Conservation (phyloP, 305 asterid genomes). For the Fraxinus baroniana region DNA sequence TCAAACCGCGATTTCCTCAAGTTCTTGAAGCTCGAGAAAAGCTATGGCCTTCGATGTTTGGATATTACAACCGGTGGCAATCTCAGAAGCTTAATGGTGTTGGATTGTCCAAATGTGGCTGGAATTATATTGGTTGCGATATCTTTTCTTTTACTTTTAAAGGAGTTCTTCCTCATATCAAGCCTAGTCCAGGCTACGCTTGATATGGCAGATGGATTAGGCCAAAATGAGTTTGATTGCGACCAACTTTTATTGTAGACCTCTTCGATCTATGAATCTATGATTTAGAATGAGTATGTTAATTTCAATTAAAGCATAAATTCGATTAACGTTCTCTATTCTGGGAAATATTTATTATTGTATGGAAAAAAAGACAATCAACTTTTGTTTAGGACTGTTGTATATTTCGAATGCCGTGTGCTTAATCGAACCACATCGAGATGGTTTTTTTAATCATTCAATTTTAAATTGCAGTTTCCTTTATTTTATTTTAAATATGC, state of each 20-base stretch:
- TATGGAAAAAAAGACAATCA: no score
- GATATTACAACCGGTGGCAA: neutral
- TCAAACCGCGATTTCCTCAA: neutral
- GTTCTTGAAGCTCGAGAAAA: neutral
- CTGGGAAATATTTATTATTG: no score
- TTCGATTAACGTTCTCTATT: no score
- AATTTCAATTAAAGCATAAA: no score
- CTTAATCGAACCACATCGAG: no score
- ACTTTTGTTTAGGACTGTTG: no score
- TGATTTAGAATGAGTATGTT: no score
- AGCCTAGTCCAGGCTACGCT: neutral
- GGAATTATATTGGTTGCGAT: neutral
- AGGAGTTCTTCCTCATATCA: conserved; percentile 2
- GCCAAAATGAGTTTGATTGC: conserved; percentile 4
- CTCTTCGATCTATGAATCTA: no score
- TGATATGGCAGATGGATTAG: neutral
- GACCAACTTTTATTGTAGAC: neutral
- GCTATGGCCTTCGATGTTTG: neutral
- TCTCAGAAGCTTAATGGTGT: neutral
- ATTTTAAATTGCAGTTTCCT: no score
- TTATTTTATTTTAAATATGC: no score
- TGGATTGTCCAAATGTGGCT: conserved; percentile 3
- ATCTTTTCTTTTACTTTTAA: neutral
- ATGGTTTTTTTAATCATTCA: no score
- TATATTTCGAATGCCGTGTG: no score